These are phyloP conservation scores for Neurospora sp. DNA, from an alignment of 495 filamentous ascomycete genomes.

Conservation along the genomic window DNA sequence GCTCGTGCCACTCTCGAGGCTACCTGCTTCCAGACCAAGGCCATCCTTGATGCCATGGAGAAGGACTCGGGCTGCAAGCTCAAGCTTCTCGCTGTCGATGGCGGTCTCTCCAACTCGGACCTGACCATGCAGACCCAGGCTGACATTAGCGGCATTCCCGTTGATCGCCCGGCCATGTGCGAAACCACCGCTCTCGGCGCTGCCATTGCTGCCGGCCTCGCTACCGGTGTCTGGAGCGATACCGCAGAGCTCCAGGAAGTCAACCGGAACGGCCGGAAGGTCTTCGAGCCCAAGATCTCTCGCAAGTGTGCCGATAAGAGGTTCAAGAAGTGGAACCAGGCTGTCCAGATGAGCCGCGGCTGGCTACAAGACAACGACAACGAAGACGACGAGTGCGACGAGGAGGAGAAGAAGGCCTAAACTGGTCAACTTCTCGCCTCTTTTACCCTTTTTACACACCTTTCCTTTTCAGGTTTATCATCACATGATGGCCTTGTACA, in stretches of 20 bases:
- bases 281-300: conserved; percentile 60
- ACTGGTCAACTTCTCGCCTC: not conserved
- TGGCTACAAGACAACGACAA: conserved; percentile 45
- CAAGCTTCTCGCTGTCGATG: conserved; percentile 74
- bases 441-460: not conserved
- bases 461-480: not conserved
- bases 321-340: conserved; percentile 75
- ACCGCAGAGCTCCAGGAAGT: conserved; percentile 71
- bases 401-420: not conserved
- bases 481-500: not conserved
- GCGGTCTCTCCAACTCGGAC: conserved; percentile 89
- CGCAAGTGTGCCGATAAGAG: conserved; percentile 50
- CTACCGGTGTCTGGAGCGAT: conserved; percentile 69
- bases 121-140: conserved; percentile 97
- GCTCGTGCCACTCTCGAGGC: conserved; percentile 91
- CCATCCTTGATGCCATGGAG: conserved; percentile 91
- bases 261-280: conserved; percentile 62
- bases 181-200: conserved; percentile 90
- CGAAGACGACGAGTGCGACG: not conserved
- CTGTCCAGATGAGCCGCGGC: conserved; percentile 82
- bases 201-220: conserved; percentile 90
- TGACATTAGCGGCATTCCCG: conserved; percentile 77
- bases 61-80: conserved; percentile 76
- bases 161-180: conserved; percentile 82
- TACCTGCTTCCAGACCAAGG: conserved; percentile 90